These are phyloP conservation scores for Marasmius fiardii DNA, from an alignment of 1,284 basidiomycete species.

Conservation along the genomic window DNA sequence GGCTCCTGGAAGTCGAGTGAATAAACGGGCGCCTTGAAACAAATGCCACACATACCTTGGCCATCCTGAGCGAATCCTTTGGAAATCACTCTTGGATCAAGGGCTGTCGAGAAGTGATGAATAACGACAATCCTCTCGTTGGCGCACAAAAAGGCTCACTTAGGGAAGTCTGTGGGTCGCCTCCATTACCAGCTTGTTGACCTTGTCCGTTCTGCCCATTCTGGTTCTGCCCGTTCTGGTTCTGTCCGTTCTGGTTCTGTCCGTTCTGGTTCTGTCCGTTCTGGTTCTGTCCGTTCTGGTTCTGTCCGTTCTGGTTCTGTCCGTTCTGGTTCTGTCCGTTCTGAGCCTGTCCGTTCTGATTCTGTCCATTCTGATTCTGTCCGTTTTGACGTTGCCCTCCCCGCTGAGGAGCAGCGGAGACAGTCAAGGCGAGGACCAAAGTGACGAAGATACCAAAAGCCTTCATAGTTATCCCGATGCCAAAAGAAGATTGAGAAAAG, in stretches of 20 bases:
- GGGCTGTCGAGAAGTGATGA: slow-evolving; percentile 19
- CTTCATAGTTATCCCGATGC: slow-evolving; percentile 26
- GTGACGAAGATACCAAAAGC: slow-evolving; percentile 24
- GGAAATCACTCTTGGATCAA: slow-evolving; percentile 39
- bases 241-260: slow-evolving; percentile 15
- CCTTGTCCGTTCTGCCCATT: slow-evolving; percentile 1
- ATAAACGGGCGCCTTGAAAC: too few relatives aligned
- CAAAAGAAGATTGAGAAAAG: slow-evolving; percentile 15
- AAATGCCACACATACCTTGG: too few relatives aligned
- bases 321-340: background rate
- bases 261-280: slow-evolving; percentile 12
- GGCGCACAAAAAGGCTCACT: slow-evolving; percentile 19
- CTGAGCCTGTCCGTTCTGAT: too few relatives aligned
- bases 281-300: background rate
- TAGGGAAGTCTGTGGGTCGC: slow-evolving; percentile 29
- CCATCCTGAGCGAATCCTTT: slow-evolving; percentile 40
- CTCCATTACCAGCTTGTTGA: too few relatives aligned
- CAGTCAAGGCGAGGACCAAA: slow-evolving; percentile 25
- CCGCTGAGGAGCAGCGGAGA: slow-evolving; percentile 23
- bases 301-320: background rate
- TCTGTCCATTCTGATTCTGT: too few relatives aligned
- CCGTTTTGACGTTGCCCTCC: too few relatives aligned
- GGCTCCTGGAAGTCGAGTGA: too few relatives aligned
- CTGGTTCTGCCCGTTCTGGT: slow-evolving; percentile 2
- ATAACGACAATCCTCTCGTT: background rate